Evolutionary conservation across 108 stramenopile genomes (phyloP).

Genomic region (Skeletonema marinoi): DNA sequence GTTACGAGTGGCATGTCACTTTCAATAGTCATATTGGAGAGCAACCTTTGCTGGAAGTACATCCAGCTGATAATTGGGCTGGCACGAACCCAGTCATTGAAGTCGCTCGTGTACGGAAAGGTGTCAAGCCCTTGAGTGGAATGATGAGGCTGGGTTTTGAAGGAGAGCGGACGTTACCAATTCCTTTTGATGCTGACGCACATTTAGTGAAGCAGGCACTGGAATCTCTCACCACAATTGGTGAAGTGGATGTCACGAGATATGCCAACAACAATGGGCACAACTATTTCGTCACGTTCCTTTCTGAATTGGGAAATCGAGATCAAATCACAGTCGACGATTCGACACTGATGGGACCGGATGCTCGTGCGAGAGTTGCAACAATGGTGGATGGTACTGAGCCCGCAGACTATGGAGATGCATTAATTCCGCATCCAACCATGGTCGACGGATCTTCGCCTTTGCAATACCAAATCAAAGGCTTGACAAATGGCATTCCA

Average conservation of each 20-base stretch:
- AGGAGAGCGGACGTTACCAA: slow-evolving; percentile 60
- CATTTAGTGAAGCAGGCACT: slow-evolving; percentile 63
- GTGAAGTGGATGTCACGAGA: slow-evolving; percentile 67
- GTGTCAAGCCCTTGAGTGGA: slow-evolving; percentile 76
- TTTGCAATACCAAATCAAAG: slow-evolving; percentile 38
- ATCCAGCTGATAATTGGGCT: slow-evolving; percentile 70
- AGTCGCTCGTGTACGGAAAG: slow-evolving; percentile 52
- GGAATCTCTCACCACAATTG: slow-evolving; percentile 60
- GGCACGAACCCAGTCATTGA: slow-evolving; percentile 76
- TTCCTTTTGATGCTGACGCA: slow-evolving; percentile 70
- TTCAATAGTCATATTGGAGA: slow-evolving; percentile 76
- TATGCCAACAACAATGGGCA: slow-evolving; percentile 81
- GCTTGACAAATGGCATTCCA: slow-evolving; percentile 49
- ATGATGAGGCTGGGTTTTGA: slow-evolving; percentile 64
- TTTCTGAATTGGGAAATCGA: slow-evolving; percentile 47
- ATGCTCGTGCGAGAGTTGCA: slow-evolving; percentile 64
- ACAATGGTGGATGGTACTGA: slow-evolving; percentile 52
- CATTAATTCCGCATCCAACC: slow-evolving; percentile 15
- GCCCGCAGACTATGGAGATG: slow-evolving; percentile 49
- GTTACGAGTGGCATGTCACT: slow-evolving; percentile 81
- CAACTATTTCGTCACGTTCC: slow-evolving; percentile 85
- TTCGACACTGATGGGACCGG: slow-evolving; percentile 69
- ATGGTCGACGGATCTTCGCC: background rate
- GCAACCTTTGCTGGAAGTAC: slow-evolving; percentile 59
- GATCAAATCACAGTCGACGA: slow-evolving; percentile 63